Percentiles rank a stretch among this genome's conserved stretches.
Evolutionary conservation across 2,329 filamentous ascomycete species (phyloP).

Genomic region (Exophiala lecanii-corni): DNA sequence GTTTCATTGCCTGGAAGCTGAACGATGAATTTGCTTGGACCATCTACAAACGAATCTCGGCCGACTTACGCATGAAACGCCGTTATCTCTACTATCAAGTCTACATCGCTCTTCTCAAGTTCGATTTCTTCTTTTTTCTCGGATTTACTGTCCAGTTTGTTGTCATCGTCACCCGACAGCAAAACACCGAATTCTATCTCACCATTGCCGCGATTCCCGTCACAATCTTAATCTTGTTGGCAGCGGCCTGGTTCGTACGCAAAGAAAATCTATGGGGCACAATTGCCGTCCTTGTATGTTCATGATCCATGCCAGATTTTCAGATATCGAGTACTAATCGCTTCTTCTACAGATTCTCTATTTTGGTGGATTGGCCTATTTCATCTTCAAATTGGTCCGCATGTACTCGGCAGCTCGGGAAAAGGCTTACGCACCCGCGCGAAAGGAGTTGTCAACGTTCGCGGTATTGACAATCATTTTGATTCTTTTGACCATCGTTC

Average conservation of each 20-base stretch:
- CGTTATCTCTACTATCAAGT: slow-evolving; percentile 97
- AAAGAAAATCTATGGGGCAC: slow-evolving; percentile 78
- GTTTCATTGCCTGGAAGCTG: slow-evolving; percentile 82
- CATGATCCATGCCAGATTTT: no score
- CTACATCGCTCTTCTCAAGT: slow-evolving; percentile 95
- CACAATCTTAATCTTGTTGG: slow-evolving; percentile 81
- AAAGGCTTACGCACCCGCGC: slow-evolving; percentile 68
- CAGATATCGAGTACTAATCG: no score
- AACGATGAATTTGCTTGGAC: slow-evolving; percentile 99
- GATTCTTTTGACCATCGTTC: slow-evolving; percentile 81
- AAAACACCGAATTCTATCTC: slow-evolving; percentile 70
- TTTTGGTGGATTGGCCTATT: slow-evolving; percentile 85
- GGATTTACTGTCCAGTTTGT: slow-evolving; percentile 98
- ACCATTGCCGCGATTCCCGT: slow-evolving; percentile 87
- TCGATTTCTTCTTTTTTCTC: slow-evolving; percentile 99
- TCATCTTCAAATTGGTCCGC: slow-evolving; percentile 94
- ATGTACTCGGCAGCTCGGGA: slow-evolving; percentile 71
- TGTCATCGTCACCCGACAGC: slow-evolving; percentile 70
- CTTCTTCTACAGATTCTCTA: slow-evolving; percentile 63
- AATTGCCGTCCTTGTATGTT: slow-evolving; percentile 62
- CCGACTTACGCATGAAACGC: slow-evolving; percentile 93
- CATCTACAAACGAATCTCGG: slow-evolving; percentile 98
- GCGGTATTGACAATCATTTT: slow-evolving; percentile 87
- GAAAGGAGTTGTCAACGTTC: slow-evolving; percentile 84
- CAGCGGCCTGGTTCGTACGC: slow-evolving; percentile 79